These are phyloP conservation scores for Piromyces finnis DNA, from an alignment of 192 early-diverging fungal genomes.

Conservation along the genomic window DNA sequence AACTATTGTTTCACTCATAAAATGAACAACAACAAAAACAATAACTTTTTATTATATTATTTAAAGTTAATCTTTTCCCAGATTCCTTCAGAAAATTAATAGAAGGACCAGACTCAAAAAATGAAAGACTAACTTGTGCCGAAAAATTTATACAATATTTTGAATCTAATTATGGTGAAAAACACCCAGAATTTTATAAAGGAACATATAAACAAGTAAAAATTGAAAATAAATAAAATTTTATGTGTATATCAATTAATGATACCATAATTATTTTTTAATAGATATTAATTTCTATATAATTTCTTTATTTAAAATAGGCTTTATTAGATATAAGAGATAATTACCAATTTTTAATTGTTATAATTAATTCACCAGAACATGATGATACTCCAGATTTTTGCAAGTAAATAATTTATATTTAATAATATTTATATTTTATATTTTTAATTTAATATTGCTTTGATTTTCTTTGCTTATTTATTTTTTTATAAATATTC, in stretches of 20 bases:
- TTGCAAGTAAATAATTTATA: neutral
- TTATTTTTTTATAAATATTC: no score
- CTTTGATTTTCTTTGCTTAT: no score
- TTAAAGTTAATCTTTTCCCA: neutral
- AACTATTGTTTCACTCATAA: no score
- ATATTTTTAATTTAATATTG: no score
- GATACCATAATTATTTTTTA: no score
- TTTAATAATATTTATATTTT: neutral
- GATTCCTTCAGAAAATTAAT: neutral
- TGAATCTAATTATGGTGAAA: neutral
- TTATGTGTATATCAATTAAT: no score
- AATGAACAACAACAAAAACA: no score
- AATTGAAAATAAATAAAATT: neutral
- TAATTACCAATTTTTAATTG: neutral
- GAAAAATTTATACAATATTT: neutral
- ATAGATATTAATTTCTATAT: no score
- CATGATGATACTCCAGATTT: neutral
- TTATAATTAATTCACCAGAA: neutral
- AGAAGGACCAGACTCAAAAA: neutral
- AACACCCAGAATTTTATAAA: neutral
- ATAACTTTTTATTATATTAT: no score
- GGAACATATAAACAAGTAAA: neutral
- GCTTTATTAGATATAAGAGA: neutral
- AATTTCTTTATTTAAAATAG: neutral
- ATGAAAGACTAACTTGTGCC: neutral